phyloP scores from a whole-genome alignment of 2,329 filamentous ascomycete genomes.

The Venturiaceae sp. region DNA sequence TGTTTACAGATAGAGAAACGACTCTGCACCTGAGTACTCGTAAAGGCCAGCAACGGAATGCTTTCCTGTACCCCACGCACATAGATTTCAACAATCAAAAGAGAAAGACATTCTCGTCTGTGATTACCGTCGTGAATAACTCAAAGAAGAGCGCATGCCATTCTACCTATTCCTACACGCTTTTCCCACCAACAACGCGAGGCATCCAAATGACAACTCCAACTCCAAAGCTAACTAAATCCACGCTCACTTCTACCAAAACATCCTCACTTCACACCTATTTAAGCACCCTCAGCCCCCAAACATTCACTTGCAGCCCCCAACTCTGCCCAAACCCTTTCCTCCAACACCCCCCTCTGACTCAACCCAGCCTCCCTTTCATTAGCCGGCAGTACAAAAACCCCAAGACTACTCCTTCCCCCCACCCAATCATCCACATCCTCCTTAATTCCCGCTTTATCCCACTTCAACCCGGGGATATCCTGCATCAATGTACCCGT shows the following conservation, averaged over 20 bases:
- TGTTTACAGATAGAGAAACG: too few relatives aligned
- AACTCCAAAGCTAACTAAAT: background rate
- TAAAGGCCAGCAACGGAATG: too few relatives aligned
- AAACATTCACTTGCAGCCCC: slow-evolving; percentile 26
- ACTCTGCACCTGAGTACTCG: too few relatives aligned
- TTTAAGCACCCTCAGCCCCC: slow-evolving; percentile 13
- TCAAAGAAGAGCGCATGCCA: too few relatives aligned
- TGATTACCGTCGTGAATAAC: too few relatives aligned
- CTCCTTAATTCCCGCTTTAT: slow-evolving; percentile 61
- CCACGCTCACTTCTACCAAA: background rate
- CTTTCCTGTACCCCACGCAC: too few relatives aligned
- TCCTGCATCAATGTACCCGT: slow-evolving; percentile 48
- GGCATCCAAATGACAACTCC: background rate
- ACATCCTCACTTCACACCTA: background rate
- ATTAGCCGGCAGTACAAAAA: slow-evolving; percentile 63
- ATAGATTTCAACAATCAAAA: too few relatives aligned
- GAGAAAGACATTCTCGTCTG: too few relatives aligned
- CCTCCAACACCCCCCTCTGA: slow-evolving; percentile 51
- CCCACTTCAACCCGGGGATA: slow-evolving; percentile 66
- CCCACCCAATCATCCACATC: slow-evolving; percentile 76
- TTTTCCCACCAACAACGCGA: too few relatives aligned
- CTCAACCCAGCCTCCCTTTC: slow-evolving; percentile 59
- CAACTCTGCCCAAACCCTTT: slow-evolving; percentile 52
- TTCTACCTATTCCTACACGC: too few relatives aligned
- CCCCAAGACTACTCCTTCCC: slow-evolving; percentile 57